A percentile compares a stretch with the other conserved stretches of the same genome.
phyloP scores from a whole-genome alignment of 2,329 filamentous ascomycete species.

The Botrytis fabae region DNA sequence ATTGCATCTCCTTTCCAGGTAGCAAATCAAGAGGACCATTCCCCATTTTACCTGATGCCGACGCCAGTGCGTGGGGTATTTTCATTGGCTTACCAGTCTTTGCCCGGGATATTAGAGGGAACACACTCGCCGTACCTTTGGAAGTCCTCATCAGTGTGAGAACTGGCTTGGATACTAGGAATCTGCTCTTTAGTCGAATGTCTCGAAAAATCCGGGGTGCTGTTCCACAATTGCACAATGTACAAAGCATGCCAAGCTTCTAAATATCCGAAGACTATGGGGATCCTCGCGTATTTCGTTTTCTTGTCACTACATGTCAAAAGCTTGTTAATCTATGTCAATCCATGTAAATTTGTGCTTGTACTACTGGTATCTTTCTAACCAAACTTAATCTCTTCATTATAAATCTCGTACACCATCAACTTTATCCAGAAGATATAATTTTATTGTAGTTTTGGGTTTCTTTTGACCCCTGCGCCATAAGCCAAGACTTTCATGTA shows the following conservation, averaged over 20 bases:
- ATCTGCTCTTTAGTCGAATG: rapidly evolving
- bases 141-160: too few relatives aligned
- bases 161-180: not conserved
- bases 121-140: not conserved
- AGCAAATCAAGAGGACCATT: not conserved
- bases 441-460: not conserved
- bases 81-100: not conserved
- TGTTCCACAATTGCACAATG: not conserved
- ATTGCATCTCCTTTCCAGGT: not conserved
- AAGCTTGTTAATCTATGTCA: not conserved
- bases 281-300: not conserved
- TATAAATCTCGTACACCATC: too few relatives aligned
- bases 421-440: not conserved
- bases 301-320: not conserved
- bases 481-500: not conserved
- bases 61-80: not conserved
- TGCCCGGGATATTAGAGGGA: not conserved
- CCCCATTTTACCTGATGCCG: too few relatives aligned
- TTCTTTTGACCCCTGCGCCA: too few relatives aligned
- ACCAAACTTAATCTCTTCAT: too few relatives aligned
- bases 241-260: not conserved
- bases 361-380: not conserved
- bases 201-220: not conserved
- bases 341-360: not conserved
- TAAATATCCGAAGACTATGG: not conserved